These are phyloP conservation scores for Sclerotinia trifoliorum DNA, from an alignment of 2,329 filamentous ascomycete genomes.

Conservation along the genomic window DNA sequence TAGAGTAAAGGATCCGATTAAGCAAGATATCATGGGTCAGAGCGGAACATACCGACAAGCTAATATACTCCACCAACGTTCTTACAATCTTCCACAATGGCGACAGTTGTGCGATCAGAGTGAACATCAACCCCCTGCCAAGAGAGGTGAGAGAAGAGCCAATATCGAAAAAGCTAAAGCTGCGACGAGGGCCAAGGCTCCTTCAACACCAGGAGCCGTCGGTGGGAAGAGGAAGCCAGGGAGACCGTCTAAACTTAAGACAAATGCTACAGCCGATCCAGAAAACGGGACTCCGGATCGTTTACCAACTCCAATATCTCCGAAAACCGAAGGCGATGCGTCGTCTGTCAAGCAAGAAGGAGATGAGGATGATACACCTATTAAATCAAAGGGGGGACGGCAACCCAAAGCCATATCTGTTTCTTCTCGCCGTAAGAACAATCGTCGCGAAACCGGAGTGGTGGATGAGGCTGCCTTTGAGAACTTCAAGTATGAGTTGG, in stretches of 20 bases:
- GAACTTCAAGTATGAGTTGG: conserved; percentile 85
- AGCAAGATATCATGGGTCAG: conserved; percentile 95
- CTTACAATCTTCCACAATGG: conserved; percentile 97
- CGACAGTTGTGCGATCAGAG: conserved; percentile 88
- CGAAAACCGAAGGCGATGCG: conserved; percentile 43
- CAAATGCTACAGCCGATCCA: conserved; percentile 26
- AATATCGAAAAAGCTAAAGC: conserved; percentile 37
- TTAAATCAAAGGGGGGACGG: conserved; percentile 44
- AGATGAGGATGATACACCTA: conserved; percentile 49
- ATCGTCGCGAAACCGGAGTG: conserved; percentile 73
- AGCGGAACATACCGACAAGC: conserved; percentile 95
- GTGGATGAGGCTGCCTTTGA: conserved; percentile 90
- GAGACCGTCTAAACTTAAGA: conserved; percentile 33
- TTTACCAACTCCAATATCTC: conserved; percentile 55
- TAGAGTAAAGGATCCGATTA: conserved; percentile 93
- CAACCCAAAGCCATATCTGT: conserved; percentile 62
- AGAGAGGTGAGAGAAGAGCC: conserved; percentile 75
- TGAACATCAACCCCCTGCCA: conserved; percentile 91
- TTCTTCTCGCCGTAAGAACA: conserved; percentile 83
- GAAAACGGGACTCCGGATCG: conserved; percentile 47
- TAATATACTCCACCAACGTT: conserved; percentile 93
- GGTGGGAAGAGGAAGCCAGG: conserved; percentile 29
- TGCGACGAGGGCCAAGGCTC: conserved; percentile 38
- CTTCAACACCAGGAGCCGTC: conserved; percentile 24
- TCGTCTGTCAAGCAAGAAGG: conserved; percentile 39